Percentiles rank a stretch among this genome's conserved stretches.
Conservation (phyloP, 768 basidiomycete species). For the Roridomyces roridus region DNA sequence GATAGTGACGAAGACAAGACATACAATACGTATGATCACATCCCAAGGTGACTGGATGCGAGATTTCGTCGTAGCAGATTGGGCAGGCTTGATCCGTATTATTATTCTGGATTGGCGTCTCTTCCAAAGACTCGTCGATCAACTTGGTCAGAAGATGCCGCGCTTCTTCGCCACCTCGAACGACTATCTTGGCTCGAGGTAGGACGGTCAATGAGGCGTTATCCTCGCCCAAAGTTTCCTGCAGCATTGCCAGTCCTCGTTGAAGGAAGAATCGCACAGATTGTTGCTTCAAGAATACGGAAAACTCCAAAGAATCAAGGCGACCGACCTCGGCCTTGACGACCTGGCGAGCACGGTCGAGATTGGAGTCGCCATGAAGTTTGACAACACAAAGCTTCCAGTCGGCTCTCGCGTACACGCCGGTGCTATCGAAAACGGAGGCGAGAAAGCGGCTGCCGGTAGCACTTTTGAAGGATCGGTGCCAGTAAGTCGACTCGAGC, state of each 20-base stretch:
- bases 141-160: constrained; percentile 51
- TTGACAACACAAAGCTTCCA: constrained; percentile 50
- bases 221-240: constrained; percentile 60
- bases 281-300: constrained; percentile 41
- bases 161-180: constrained; percentile 65
- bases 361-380: constrained; percentile 48
- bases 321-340: constrained; percentile 56
- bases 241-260: constrained; percentile 54
- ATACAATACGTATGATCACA: constrained; percentile 39
- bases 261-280: constrained; percentile 58
- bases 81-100: constrained; percentile 36
- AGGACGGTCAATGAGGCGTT: constrained; percentile 53
- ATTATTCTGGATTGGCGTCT: constrained; percentile 5
- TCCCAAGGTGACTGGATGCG: constrained; percentile 28
- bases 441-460: constrained; percentile 41
- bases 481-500: constrained; percentile 54
- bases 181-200: constrained; percentile 44
- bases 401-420: constrained; percentile 52
- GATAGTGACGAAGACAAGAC: constrained; percentile 33
- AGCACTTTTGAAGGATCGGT: constrained; percentile 43
- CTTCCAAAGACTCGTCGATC: constrained; percentile 46
- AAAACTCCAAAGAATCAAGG: constrained; percentile 50
- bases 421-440: constrained; percentile 39
- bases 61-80: constrained; percentile 42
- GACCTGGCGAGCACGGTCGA: constrained; percentile 49